Evolutionary conservation across 345 rosid genomes (phyloP).

Genomic region (Hypericum perforatum): DNA sequence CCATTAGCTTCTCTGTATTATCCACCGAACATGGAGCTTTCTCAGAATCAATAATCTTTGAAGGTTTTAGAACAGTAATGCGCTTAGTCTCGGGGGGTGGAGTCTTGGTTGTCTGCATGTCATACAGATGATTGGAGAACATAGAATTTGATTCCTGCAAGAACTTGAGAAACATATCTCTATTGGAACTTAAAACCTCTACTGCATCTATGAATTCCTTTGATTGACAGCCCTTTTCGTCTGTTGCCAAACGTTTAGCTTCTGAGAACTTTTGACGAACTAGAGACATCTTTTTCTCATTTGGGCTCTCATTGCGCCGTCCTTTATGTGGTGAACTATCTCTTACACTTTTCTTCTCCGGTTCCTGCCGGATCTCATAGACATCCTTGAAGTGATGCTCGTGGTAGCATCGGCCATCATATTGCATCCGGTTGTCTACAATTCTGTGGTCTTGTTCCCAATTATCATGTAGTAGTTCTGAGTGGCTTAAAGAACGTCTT

Average conservation of each 20-base stretch:
- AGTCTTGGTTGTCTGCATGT: constrained; percentile 39
- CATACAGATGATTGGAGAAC: constrained; percentile 42
- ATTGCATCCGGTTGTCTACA: constrained; percentile 35
- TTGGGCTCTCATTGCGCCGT: constrained; percentile 19
- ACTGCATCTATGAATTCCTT: constrained; percentile 79
- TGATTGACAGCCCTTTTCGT: constrained; percentile 66
- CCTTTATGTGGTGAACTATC: constrained; percentile 42
- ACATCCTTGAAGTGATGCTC: constrained; percentile 51
- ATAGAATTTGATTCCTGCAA: constrained; percentile 72
- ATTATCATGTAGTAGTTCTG: constrained; percentile 24
- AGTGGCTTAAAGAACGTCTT: constrained; percentile 44
- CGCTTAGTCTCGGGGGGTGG: constrained; percentile 62
- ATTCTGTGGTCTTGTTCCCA: constrained; percentile 43
- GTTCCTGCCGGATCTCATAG: constrained; percentile 51
- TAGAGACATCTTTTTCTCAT: constrained; percentile 56
- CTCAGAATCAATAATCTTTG: constrained; percentile 53
- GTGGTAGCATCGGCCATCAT: constrained; percentile 21
- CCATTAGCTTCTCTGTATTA: constrained; percentile 16
- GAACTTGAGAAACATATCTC: constrained; percentile 59
- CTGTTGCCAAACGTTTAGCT: constrained; percentile 62
- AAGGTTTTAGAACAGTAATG: constrained; percentile 83
- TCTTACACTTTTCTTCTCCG: constrained; percentile 35
- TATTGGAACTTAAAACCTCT: constrained; percentile 65
- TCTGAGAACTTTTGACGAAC: constrained; percentile 81
- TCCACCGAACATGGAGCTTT: constrained; percentile 32